phyloP scores from a whole-genome alignment of 2,329 filamentous ascomycete species.

The Acephala macrosclerotiorum region DNA sequence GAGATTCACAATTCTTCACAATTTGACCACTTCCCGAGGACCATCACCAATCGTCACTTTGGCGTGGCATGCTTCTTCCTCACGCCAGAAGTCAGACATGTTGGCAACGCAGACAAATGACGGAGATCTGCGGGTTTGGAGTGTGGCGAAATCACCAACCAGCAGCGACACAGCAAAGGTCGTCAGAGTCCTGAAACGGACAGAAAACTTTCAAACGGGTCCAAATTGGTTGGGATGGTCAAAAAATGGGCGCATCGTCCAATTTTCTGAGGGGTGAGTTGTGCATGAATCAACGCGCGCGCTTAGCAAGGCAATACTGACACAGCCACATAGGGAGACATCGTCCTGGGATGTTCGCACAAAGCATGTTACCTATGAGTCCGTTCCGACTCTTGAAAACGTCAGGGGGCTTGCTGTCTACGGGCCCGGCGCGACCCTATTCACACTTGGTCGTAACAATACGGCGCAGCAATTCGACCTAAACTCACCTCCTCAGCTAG shows the following conservation, averaged over 20 bases:
- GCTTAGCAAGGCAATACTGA: conserved; percentile 52
- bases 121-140: conserved; percentile 95
- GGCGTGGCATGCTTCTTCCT: conserved; percentile 95
- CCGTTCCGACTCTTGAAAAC: conserved; percentile 83
- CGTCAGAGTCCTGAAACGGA: conserved; percentile 83
- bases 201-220: conserved; percentile 75
- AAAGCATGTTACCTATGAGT: conserved; percentile 93
- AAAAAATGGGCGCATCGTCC: conserved; percentile 94
- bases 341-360: conserved; percentile 97
- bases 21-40: conserved; percentile 80
- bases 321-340: conserved; percentile 70
- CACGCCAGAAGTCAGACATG: conserved; percentile 98
- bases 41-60: conserved; percentile 89
- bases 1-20: conserved; percentile 92
- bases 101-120: conserved; percentile 90
- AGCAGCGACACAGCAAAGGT: conserved; percentile 82
- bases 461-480: conserved; percentile 96
- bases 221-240: conserved; percentile 99
- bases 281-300: conserved; percentile 52
- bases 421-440: conserved; percentile 88
- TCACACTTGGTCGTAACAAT: conserved; percentile 87
- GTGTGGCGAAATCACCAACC: conserved; percentile 82
- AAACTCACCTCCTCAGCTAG: conserved; percentile 80
- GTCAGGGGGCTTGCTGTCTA: conserved; percentile 86
- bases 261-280: conserved; percentile 87